These are phyloP conservation scores for Dioscorea zingiberensis DNA, from an alignment of 106 monocot species.

Conservation along the genomic window DNA sequence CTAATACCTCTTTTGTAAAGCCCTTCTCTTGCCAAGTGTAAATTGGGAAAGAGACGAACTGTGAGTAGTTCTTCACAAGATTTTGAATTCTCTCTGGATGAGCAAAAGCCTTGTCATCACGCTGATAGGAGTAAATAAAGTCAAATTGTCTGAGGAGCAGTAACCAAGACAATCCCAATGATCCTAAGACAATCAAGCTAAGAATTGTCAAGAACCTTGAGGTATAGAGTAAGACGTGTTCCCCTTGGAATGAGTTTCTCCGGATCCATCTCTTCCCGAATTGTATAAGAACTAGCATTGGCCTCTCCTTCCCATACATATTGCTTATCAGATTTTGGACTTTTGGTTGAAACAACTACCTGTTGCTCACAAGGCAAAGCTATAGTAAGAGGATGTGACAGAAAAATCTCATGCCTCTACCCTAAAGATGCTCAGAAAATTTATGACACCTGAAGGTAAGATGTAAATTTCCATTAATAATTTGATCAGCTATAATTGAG, in stretches of 20 bases:
- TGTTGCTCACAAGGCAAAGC: slow-evolving; percentile 5
- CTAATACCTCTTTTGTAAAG: slow-evolving; percentile 89
- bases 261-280: slow-evolving; percentile 78
- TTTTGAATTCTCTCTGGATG: slow-evolving; percentile 92
- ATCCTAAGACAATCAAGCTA: no score
- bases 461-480: no score
- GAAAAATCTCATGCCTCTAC: background rate
- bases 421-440: background rate
- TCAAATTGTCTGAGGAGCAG: background rate
- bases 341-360: slow-evolving; percentile 93
- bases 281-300: slow-evolving; percentile 74
- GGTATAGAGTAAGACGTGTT: slow-evolving; percentile 81
- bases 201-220: slow-evolving; percentile 43
- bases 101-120: slow-evolving; percentile 88
- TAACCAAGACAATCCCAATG: no score
- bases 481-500: no score
- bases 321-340: slow-evolving; percentile 91
- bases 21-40: slow-evolving; percentile 99
- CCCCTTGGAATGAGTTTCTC: slow-evolving; percentile 81
- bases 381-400: background rate
- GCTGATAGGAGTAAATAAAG: slow-evolving; percentile 29
- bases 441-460: no score
- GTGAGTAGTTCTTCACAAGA: slow-evolving; percentile 98
- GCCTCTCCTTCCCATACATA: slow-evolving; percentile 96
- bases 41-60: slow-evolving; percentile 97